phyloP scores from a whole-genome alignment of 352 stramenopile genomes.

The Pythium apleroticum region DNA sequence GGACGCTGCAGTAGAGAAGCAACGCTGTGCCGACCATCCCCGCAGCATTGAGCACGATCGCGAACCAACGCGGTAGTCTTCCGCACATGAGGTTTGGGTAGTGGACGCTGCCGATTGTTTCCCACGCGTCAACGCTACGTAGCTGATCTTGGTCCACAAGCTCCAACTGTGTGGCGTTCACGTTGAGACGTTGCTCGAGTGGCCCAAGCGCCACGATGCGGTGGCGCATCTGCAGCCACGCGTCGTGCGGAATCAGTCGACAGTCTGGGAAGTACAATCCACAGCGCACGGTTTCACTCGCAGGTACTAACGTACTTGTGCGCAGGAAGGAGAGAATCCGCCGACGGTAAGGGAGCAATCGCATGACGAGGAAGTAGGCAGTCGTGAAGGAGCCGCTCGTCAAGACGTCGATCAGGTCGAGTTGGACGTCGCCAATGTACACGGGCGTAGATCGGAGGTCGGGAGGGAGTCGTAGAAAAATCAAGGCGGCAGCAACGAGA shows the following conservation, averaged over 20 bases:
- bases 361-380: conserved; percentile 20
- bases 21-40: too few relatives aligned
- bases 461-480: not conserved
- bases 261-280: conserved; percentile 19
- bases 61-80: too few relatives aligned
- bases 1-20: too few relatives aligned
- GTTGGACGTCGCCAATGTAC: not conserved
- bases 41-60: too few relatives aligned
- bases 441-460: not conserved
- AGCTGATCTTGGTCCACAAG: conserved; percentile 19
- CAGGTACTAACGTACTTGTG: too few relatives aligned
- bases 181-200: not conserved
- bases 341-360: conserved; percentile 12
- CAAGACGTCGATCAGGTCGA: conserved; percentile 11
- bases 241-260: conserved; percentile 9
- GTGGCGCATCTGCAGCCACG: not conserved
- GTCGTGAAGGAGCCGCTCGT: conserved; percentile 5
- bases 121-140: conserved; percentile 14
- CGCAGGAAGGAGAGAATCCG: too few relatives aligned
- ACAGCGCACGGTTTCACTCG: conserved; percentile 6
- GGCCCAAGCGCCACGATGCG: not conserved
- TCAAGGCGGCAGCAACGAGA: not conserved
- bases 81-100: too few relatives aligned
- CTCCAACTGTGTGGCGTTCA: conserved; percentile 15
- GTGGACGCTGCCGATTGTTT: conserved; percentile 6